A percentile compares a stretch with the other conserved stretches of the same genome.
These are phyloP conservation scores for Paecilomyces dactylethromorphus DNA, from an alignment of 2,329 filamentous ascomycete genomes.

Conservation along the genomic window DNA sequence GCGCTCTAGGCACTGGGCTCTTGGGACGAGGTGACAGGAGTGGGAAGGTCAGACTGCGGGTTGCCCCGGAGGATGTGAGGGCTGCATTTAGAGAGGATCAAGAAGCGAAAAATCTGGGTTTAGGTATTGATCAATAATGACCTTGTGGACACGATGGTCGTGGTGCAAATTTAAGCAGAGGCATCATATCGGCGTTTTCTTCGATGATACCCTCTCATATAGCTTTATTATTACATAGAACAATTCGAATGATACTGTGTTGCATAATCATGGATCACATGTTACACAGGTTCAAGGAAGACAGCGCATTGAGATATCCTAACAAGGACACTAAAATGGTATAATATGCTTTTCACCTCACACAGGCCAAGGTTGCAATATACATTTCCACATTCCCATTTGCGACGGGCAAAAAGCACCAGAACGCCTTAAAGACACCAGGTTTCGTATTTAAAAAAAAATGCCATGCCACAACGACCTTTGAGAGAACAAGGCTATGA, in stretches of 20 bases:
- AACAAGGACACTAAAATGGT: background rate
- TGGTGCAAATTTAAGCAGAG: background rate
- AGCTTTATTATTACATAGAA: background rate
- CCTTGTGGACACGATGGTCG: background rate
- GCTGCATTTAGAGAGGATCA: constrained; percentile 82
- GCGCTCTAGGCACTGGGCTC: constrained; percentile 19
- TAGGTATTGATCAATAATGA: constrained; percentile 38
- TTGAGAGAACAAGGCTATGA: constrained; percentile 1
- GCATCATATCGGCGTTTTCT: background rate
- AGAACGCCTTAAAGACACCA: constrained; percentile 6
- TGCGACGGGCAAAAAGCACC: background rate
- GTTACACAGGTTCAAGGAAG: background rate
- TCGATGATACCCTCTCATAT: background rate
- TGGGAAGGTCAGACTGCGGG: constrained; percentile 76
- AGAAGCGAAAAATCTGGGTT: constrained; percentile 74
- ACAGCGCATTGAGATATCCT: background rate
- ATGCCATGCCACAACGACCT: background rate
- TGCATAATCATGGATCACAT: background rate
- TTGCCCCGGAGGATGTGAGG: constrained; percentile 86
- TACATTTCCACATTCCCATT: background rate
- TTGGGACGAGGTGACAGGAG: constrained; percentile 69
- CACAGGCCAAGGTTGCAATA: background rate
- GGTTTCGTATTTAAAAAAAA: background rate
- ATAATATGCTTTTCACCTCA: background rate
- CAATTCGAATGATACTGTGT: background rate